Conservation (phyloP, 2,329 filamentous ascomycete species). For the Trichoderma breve region DNA sequence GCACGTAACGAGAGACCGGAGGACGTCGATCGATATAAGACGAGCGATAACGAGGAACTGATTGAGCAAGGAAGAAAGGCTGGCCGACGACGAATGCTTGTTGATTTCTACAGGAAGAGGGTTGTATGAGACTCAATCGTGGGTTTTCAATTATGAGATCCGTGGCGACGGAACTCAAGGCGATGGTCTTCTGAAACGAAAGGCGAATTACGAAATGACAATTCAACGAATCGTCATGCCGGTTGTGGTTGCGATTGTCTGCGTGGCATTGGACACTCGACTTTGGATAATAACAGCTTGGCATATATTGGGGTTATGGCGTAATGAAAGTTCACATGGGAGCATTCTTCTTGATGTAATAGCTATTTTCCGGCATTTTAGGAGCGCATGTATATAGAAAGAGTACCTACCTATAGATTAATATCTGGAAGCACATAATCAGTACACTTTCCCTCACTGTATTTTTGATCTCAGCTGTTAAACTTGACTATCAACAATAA, state of each 20-base stretch:
- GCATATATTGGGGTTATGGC: not conserved
- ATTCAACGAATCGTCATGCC: not conserved
- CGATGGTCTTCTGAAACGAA: not conserved
- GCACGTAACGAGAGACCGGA: conserved; percentile 31
- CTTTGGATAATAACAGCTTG: not conserved
- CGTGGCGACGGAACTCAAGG: not conserved
- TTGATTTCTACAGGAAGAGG: conserved; percentile 32
- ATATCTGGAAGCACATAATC: not conserved
- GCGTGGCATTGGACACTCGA: not conserved
- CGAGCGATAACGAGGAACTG: conserved; percentile 33
- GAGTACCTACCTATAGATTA: not conserved
- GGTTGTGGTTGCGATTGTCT: not conserved
- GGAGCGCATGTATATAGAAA: not conserved
- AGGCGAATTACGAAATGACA: not conserved
- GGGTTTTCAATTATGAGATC: not conserved
- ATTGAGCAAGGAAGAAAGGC: conserved; percentile 30
- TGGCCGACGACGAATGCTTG: conserved; percentile 34
- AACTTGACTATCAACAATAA: not conserved
- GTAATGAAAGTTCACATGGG: not conserved
- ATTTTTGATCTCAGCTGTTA: not conserved
- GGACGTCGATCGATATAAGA: conserved; percentile 32
- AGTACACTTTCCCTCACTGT: not conserved
- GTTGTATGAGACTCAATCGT: conserved; percentile 27
- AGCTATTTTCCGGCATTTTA: not conserved
- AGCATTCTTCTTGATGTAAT: not conserved